Evolutionary conservation across 1,139 yeast genomes (phyloP).

Genomic region (Candida sojae): DNA sequence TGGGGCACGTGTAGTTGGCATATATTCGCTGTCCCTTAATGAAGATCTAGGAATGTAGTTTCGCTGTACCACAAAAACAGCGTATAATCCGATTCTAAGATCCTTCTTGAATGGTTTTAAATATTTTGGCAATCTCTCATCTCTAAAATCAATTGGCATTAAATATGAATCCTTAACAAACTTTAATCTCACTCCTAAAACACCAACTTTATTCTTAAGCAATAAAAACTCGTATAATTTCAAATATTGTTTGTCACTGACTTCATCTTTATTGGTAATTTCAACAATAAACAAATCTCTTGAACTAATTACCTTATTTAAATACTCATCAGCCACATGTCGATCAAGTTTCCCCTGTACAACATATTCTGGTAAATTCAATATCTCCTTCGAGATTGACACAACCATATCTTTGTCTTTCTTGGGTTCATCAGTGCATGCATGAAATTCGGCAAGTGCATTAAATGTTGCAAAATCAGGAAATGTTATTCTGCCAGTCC

Average conservation of each 20-base stretch:
- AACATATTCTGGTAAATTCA: conserved; percentile 34
- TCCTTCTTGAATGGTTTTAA: conserved; percentile 20
- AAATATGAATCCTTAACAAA: conserved; percentile 70
- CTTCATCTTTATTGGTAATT: conserved; percentile 21
- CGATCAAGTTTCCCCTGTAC: conserved; percentile 67
- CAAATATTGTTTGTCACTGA: conserved; percentile 29
- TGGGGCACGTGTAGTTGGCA: background rate
- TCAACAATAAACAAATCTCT: conserved; percentile 56
- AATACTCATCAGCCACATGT: conserved; percentile 56
- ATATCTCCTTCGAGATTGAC: conserved; percentile 33
- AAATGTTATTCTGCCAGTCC: conserved; percentile 61
- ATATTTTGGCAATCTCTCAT: conserved; percentile 27
- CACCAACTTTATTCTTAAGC: conserved; percentile 59
- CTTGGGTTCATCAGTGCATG: conserved; percentile 34
- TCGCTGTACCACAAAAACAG: conserved; percentile 49
- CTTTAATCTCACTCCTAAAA: conserved; percentile 44
- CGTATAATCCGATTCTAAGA: conserved; percentile 37
- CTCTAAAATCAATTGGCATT: conserved; percentile 43
- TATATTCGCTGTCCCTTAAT: background rate
- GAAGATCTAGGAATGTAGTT: conserved; percentile 29
- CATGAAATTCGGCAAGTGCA: conserved; percentile 44
- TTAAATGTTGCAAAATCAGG: conserved; percentile 55
- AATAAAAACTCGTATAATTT: conserved; percentile 56
- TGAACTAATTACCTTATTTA: conserved; percentile 44
- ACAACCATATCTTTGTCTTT: conserved; percentile 25